Conservation (phyloP, 1,284 basidiomycete species). For the Vanrija sp. region DNA sequence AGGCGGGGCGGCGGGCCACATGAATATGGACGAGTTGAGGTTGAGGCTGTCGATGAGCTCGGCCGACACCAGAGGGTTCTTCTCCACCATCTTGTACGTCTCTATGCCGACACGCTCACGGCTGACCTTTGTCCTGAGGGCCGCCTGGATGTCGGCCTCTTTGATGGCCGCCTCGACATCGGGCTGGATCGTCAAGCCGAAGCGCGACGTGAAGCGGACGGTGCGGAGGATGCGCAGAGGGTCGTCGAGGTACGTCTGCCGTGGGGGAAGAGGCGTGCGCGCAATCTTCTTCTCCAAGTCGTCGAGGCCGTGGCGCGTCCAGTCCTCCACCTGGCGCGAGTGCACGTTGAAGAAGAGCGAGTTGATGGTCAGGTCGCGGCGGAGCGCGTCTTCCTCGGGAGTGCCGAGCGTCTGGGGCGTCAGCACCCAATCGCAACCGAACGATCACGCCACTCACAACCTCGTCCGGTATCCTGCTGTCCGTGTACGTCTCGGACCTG, state of each 20-base stretch:
- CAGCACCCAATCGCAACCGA: not conserved
- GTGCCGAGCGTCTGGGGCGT: conserved; percentile 78
- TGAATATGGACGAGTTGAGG: conserved; percentile 69
- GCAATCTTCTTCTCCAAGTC: conserved; percentile 79
- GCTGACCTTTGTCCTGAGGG: conserved; percentile 72
- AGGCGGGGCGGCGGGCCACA: conserved; percentile 50
- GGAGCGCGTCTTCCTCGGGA: conserved; percentile 81
- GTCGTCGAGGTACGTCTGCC: conserved; percentile 89
- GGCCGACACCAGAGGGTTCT: conserved; percentile 69
- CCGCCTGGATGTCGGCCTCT: conserved; percentile 68
- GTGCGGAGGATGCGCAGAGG: conserved; percentile 88
- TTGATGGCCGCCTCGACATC: conserved; percentile 66
- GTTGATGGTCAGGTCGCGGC: conserved; percentile 95
- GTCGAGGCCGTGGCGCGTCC: conserved; percentile 75
- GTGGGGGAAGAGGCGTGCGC: conserved; percentile 81
- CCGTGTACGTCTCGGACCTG: conserved; percentile 85
- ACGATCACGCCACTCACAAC: conserved; percentile 59
- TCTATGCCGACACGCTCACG: conserved; percentile 88
- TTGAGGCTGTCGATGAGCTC: conserved; percentile 65
- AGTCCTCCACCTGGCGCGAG: conserved; percentile 81
- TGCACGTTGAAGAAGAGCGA: conserved; percentile 96
- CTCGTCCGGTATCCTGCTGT: conserved; percentile 82
- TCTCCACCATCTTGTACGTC: conserved; percentile 81
- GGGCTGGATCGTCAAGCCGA: conserved; percentile 74
- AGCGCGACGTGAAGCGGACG: conserved; percentile 85